Base-by-base conservation (phyloP, 208 protist genomes). In the Ichthyophonus hoferi region DNA sequence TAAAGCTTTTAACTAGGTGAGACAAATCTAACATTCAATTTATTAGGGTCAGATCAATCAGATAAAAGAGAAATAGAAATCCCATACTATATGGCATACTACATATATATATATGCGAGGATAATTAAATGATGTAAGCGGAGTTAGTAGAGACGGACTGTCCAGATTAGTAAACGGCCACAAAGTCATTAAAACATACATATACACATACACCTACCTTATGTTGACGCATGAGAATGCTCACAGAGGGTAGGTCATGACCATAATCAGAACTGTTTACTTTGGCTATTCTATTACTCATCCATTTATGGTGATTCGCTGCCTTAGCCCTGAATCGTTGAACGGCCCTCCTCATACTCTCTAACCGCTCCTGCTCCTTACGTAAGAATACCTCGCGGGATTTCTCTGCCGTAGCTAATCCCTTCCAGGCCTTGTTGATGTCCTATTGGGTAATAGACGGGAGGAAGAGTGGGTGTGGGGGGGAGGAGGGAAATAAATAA, bases 381-480 rank as follows among this genome's bases (percentile, higher is more conserved):
- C 50, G 33, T 2, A 93, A 14, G 14, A 40, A 41, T 34, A 1
- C 24, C n/a, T 79, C 40, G 50, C 67, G 37, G 7, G 24, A 1
- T 39, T 86, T 86, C 58, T 92, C 82, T 31, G 41, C 41, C 37
- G 1, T 33, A 38, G 50, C 81, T 77, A 93, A n/a, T 1, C 37
- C 78, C 1, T 90, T 42, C 92, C 92, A 93, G 1, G 86, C 41
- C 14, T 38, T 79, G 34, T 89, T 31, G 12, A 93, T 88, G 50
- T 84, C 79, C 40, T 0, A 0, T 14, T 34, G 12, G n/a, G 12
- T 39, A 2, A 81, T 67, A 24, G 14, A 67, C n/a, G n/a, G n/a
- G n/a, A n/a, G n/a, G n/a, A n/a, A n/a, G n/a, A n/a, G n/a, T n/a
- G n/a, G n/a, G n/a, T n/a, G n/a, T n/a, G n/a, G n/a, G n/a, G n/a